A percentile compares a stretch with the other conserved stretches of the same genome.
These are phyloP conservation scores for Lichenothelia convexa DNA, from an alignment of 495 filamentous ascomycete genomes.

Conservation along the genomic window DNA sequence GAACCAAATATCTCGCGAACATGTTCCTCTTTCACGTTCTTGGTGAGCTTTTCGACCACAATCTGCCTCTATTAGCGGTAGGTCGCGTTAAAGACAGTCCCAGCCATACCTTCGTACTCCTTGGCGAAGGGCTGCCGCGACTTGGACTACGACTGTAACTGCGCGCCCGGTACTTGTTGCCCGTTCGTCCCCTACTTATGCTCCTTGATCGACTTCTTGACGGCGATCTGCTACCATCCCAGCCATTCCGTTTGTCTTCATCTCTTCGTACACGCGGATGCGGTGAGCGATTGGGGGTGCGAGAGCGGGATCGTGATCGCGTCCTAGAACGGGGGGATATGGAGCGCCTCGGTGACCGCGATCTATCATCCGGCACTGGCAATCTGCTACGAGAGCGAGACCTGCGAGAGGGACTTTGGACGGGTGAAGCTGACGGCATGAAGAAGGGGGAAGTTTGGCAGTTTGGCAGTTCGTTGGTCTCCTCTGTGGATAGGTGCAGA, in stretches of 20 bases:
- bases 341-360: slow-evolving; percentile 2
- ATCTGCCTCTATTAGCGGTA: slow-evolving; percentile 29
- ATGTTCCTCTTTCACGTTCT: slow-evolving; percentile 80
- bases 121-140: slow-evolving; percentile 1
- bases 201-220: slow-evolving; percentile 1
- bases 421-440: too few species aligned
- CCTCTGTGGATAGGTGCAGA: too few species aligned
- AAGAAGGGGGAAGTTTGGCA: too few species aligned
- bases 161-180: slow-evolving; percentile 1
- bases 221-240: slow-evolving; percentile 1
- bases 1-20: slow-evolving; percentile 79
- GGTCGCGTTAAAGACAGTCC: slow-evolving; percentile 1
- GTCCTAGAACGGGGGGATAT: slow-evolving; percentile 2
- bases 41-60: slow-evolving; percentile 88
- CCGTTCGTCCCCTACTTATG: not conserved
- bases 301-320: slow-evolving; percentile 2
- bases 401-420: too few species aligned
- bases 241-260: too few species aligned
- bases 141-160: slow-evolving; percentile 3
- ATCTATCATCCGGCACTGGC: too few species aligned
- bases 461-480: too few species aligned
- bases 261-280: slow-evolving; percentile 1
- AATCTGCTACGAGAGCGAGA: too few species aligned
- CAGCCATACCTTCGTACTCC: slow-evolving; percentile 2
- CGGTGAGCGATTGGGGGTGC: slow-evolving; percentile 1